Evolutionary conservation across 345 rosid genomes (phyloP).

Genomic region (Brassica juncea): DNA sequence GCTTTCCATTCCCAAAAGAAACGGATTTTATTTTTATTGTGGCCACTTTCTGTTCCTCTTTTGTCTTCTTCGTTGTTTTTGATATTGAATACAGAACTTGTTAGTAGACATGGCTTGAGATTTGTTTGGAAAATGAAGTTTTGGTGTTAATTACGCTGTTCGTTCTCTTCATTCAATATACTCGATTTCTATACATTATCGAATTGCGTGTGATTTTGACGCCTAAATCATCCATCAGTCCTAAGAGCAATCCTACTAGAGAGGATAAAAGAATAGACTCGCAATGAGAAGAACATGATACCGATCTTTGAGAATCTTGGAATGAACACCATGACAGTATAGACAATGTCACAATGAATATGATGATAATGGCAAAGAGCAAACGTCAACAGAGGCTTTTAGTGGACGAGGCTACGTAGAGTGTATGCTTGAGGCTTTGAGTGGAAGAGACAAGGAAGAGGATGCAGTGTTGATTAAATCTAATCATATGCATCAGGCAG

Average conservation of each 20-base stretch:
- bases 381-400: not conserved
- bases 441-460: not conserved
- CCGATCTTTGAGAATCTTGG: too few relatives aligned
- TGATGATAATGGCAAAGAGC: too few relatives aligned
- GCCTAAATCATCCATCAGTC: not conserved
- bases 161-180: not conserved
- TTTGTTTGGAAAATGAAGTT: constrained; percentile 28
- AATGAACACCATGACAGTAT: too few relatives aligned
- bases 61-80: constrained; percentile 2
- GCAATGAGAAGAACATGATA: too few relatives aligned
- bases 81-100: constrained; percentile 14
- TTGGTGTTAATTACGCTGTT: not conserved
- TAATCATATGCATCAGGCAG: constrained; percentile 15
- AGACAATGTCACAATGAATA: too few relatives aligned
- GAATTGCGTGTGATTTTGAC: too few relatives aligned
- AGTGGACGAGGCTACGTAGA: not conserved
- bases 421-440: constrained; percentile 17
- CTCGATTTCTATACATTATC: not conserved
- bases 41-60: not conserved
- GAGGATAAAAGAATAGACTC: not conserved
- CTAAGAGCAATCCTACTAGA: not conserved
- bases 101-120: constrained; percentile 5
- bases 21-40: not conserved
- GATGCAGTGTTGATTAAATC: constrained; percentile 10
- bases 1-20: constrained; percentile 10